Percentiles rank a stretch among this genome's conserved stretches.
Conservation (phyloP, 345 rosid genomes). For the Gossypium thurberi region DNA sequence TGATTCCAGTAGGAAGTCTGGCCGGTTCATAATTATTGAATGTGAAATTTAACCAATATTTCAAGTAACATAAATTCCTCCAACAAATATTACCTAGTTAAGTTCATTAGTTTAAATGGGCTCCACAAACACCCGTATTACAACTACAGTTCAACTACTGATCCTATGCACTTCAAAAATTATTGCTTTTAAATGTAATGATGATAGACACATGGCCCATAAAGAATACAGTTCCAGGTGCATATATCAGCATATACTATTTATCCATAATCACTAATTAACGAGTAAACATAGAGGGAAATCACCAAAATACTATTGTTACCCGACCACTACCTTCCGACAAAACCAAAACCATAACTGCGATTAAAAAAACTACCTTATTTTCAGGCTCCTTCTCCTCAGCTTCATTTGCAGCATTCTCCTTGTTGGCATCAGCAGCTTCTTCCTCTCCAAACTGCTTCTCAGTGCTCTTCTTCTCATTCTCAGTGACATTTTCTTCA, state of each 20-base stretch:
- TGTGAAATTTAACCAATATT: not conserved
- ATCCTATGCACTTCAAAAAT: not conserved
- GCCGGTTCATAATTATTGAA: not conserved
- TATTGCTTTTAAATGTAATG: not conserved
- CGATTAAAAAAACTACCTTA: slow-evolving; percentile 41
- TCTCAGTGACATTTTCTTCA: slow-evolving; percentile 52
- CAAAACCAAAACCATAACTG: not conserved
- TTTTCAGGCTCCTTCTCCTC: slow-evolving; percentile 75
- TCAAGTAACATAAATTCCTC: not conserved
- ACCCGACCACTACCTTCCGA: not conserved
- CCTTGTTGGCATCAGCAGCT: slow-evolving; percentile 65
- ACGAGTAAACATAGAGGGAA: not conserved
- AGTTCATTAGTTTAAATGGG: not conserved
- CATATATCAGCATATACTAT: not conserved
- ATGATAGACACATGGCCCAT: not conserved
- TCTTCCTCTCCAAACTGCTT: slow-evolving; percentile 58
- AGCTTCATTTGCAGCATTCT: slow-evolving; percentile 38
- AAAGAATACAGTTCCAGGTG: not conserved
- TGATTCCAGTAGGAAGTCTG: not conserved
- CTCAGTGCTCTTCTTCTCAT: slow-evolving; percentile 48
- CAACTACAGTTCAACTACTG: not conserved
- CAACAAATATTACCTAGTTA: not conserved
- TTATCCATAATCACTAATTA: not conserved
- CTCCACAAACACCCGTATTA: not conserved
- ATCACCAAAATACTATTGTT: not conserved